Conservation (phyloP, 2,329 filamentous ascomycete genomes). For the Curvularia lunata region DNA sequence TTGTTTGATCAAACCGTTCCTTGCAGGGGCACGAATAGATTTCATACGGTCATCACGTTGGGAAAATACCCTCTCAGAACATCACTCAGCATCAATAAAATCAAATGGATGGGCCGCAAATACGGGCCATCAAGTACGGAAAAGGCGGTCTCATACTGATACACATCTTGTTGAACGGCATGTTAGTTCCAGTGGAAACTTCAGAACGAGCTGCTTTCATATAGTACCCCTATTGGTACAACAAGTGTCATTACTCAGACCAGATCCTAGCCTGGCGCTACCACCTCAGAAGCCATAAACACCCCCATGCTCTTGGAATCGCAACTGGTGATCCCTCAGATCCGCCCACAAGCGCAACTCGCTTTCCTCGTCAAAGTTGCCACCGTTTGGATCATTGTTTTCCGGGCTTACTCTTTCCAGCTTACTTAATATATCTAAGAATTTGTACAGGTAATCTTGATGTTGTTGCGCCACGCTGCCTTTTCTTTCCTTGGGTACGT, state of each 20-base stretch:
- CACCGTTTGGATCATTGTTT: constrained; percentile 38
- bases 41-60: not conserved
- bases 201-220: not conserved
- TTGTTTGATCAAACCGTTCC: too few relatives aligned
- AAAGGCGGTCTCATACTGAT: not conserved
- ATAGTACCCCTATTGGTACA: not conserved
- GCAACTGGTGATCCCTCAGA: constrained; percentile 76
- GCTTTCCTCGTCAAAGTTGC: constrained; percentile 69
- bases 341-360: constrained; percentile 81
- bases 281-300: constrained; percentile 50
- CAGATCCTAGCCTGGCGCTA: not conserved
- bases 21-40: not conserved
- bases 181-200: not conserved
- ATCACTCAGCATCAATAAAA: not conserved
- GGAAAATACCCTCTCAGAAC: not conserved
- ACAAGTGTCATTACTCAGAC: not conserved
- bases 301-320: constrained; percentile 71
- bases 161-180: not conserved
- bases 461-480: constrained; percentile 63
- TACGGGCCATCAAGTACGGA: not conserved
- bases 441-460: constrained; percentile 73
- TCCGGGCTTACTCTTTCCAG: constrained; percentile 69
- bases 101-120: not conserved
- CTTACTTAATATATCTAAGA: constrained; percentile 76
- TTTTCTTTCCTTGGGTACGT: constrained; percentile 62